Evolutionary conservation across 2,329 filamentous ascomycete genomes (phyloP).

Genomic region (Macrophomina phaseolina): DNA sequence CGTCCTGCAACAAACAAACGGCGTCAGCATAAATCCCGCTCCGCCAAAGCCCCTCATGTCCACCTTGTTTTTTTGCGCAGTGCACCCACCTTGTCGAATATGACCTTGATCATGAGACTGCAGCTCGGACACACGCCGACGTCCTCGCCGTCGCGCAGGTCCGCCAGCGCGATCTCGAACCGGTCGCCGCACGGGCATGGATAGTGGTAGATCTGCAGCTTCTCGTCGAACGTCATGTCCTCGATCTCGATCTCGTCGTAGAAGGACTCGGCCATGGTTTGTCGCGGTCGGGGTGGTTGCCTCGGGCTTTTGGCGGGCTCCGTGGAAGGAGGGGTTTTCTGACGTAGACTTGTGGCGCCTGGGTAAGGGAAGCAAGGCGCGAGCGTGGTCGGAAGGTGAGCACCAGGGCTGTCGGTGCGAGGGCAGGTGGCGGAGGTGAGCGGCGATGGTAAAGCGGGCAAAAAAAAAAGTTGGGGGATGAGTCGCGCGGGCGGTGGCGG

Average conservation of each 20-base stretch:
- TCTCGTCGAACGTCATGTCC: slow-evolving; percentile 89
- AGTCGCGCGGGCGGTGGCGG: too few relatives aligned
- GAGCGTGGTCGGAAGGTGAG: too few relatives aligned
- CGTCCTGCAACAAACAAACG: slow-evolving; percentile 45
- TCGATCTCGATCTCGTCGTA: slow-evolving; percentile 99
- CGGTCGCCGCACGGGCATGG: slow-evolving; percentile 97
- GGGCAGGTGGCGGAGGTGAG: too few relatives aligned
- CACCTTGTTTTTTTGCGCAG: background rate
- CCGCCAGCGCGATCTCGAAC: slow-evolving; percentile 86
- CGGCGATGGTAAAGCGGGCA: too few relatives aligned
- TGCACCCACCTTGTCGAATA: slow-evolving; percentile 77
- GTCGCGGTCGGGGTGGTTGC: background rate
- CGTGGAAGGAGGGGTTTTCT: background rate
- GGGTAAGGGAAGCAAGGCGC: too few relatives aligned
- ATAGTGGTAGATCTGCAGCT: slow-evolving; percentile 88
- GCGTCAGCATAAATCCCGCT: background rate
- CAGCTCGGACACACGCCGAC: slow-evolving; percentile 98
- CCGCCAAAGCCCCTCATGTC: background rate
- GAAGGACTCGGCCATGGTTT: slow-evolving; percentile 64
- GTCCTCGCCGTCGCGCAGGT: slow-evolving; percentile 86
- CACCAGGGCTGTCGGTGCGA: too few relatives aligned
- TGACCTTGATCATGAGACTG: slow-evolving; percentile 93
- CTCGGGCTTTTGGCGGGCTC: background rate
- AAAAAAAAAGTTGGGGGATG: too few relatives aligned
- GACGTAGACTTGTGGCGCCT: too few relatives aligned